These are phyloP conservation scores for Neofusicoccum laricinum DNA, from an alignment of 2,329 filamentous ascomycete genomes.

Conservation along the genomic window DNA sequence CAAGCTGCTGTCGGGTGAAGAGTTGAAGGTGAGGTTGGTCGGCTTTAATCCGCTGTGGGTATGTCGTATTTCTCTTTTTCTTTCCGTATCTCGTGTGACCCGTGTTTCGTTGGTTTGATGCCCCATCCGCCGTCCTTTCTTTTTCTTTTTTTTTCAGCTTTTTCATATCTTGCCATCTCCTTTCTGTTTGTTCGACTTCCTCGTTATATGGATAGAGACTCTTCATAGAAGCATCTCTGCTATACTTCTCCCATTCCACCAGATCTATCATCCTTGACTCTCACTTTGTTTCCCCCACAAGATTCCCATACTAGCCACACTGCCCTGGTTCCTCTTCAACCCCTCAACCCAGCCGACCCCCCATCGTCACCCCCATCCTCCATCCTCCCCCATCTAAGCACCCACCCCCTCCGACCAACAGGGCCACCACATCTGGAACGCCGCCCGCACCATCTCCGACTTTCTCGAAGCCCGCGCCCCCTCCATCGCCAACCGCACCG, in stretches of 20 bases:
- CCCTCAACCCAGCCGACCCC: neutral
- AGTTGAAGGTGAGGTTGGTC: conserved; percentile 71
- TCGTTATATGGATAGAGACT: too few relatives aligned
- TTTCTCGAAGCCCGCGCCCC: conserved; percentile 70
- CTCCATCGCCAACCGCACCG: conserved; percentile 63
- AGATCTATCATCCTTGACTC: too few relatives aligned
- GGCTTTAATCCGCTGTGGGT: conserved; percentile 85
- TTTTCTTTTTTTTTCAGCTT: neutral
- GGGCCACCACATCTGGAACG: conserved; percentile 91
- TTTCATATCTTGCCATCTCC: too few relatives aligned
- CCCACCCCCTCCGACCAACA: conserved; percentile 24
- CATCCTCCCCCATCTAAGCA: neutral
- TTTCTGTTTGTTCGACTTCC: too few relatives aligned
- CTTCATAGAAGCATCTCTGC: accelerated
- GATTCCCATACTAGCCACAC: too few relatives aligned
- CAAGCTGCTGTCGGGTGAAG: conserved; percentile 63
- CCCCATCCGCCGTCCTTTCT: neutral
- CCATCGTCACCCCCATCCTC: neutral
- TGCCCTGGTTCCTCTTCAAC: too few relatives aligned
- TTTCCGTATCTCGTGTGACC: neutral
- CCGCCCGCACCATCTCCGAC: conserved; percentile 70
- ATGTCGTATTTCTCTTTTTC: conserved; percentile 28
- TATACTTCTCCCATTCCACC: too few relatives aligned
- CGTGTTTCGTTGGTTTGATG: neutral
- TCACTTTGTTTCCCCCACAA: too few relatives aligned